These are phyloP conservation scores for Saraca asoca DNA, from an alignment of 331 rosid genomes.

Conservation along the genomic window DNA sequence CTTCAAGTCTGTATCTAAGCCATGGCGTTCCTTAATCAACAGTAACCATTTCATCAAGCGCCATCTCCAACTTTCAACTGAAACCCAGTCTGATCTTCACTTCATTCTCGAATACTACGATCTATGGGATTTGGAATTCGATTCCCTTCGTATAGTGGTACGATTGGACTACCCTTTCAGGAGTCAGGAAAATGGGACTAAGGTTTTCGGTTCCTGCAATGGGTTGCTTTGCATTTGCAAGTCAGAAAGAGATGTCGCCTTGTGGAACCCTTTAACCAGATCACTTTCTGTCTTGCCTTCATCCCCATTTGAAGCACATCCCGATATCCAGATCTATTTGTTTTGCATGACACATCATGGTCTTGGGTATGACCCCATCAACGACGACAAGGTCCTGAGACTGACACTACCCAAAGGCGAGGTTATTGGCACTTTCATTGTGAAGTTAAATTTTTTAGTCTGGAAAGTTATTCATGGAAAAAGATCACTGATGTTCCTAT, in stretches of 20 bases:
- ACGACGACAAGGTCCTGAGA: conserved; percentile 20
- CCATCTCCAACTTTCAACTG: neutral
- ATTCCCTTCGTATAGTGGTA: neutral
- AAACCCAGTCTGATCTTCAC: neutral
- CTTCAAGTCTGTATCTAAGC: neutral
- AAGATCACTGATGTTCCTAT: neutral
- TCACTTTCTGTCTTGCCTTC: neutral
- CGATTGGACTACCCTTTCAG: neutral
- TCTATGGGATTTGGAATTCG: neutral
- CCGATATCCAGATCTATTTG: too few relatives aligned
- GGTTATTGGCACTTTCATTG: neutral
- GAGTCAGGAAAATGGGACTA: neutral
- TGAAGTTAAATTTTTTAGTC: neutral
- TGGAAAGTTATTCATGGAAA: neutral
- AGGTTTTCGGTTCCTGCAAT: neutral
- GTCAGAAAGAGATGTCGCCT: neutral
- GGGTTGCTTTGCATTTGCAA: neutral
- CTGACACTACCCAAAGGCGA: neutral
- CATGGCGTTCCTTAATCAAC: neutral
- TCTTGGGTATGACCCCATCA: conserved; percentile 1
- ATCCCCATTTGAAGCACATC: neutral
- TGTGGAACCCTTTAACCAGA: conserved; percentile 9
- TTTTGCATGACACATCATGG: neutral
- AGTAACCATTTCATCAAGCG: neutral
- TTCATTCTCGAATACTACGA: too few relatives aligned